Base-by-base conservation (phyloP, 768 basidiomycete genomes). In the Leucosporidium creatinivorum region DNA sequence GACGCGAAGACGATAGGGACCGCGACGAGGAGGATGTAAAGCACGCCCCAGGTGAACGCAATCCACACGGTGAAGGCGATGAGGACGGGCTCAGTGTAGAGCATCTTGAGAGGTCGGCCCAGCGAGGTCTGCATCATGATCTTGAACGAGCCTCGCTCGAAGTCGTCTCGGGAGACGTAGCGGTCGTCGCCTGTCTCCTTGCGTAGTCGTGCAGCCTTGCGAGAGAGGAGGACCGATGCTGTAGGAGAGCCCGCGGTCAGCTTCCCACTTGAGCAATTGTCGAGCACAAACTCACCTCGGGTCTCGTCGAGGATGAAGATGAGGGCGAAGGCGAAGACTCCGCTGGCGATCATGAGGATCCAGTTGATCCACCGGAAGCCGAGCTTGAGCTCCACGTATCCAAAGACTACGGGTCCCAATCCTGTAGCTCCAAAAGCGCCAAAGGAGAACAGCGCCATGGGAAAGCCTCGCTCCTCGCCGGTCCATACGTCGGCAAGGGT, bases 391-490 rank as follows among this genome's bases (percentile, higher is more conserved):
- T 58, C 57, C 23, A 58, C 57, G 57, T 10, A 23, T 12, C 57
- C 57, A 13, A 58, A 44, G 13, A 26, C 23, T 9, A 26, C 26
- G 0, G 57, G 57, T 13, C 57, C 57, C 10, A 89, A 39, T 1
- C 85, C 87, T 0, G 83, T 84, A 0, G 84, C 85, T 5, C 82
- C 83, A 17, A 90, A 74, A 0, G 85, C 87, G 0, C 81, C 79
- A 6, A 85, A 73, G 0, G 87, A 80, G 76, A 89, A 93, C 1
- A 88, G 75, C 0, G 87, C 81, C 88, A 92, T 91, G 0, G 89
- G 89, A 1, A 87, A 73, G 1, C 89, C 88, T 5, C 89, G 47
- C 23, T 47, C 48, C 28, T 68, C 59, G 1, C 74, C 75, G 0
- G 61, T 25, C 73, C 75, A 81, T 4, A 80, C 77, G 62, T 80